phyloP scores from a whole-genome alignment of 2,329 filamentous ascomycete genomes.

The Ceratocystis smalleyi region DNA sequence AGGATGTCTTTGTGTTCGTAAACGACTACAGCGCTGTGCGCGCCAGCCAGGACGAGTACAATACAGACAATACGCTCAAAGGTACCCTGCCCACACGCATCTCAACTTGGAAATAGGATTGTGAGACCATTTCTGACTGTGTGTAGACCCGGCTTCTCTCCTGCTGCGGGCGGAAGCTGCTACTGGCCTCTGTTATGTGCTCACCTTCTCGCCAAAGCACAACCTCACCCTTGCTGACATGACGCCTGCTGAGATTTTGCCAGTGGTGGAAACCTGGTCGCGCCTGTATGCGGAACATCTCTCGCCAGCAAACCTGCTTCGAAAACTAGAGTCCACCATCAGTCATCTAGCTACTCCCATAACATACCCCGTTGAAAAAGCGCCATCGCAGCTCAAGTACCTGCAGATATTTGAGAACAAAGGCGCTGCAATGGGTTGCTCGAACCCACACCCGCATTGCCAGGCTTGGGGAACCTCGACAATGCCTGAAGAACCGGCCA shows the following conservation, averaged over 20 bases:
- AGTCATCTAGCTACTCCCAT: slow-evolving; percentile 29
- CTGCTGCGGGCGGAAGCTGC: slow-evolving; percentile 73
- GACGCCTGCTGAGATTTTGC: slow-evolving; percentile 56
- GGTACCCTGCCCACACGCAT: slow-evolving; percentile 18
- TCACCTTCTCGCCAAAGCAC: slow-evolving; percentile 85
- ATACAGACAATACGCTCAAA: slow-evolving; percentile 27
- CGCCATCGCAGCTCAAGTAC: slow-evolving; percentile 38
- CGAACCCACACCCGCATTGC: slow-evolving; percentile 93
- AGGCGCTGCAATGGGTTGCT: slow-evolving; percentile 93
- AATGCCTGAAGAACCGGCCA: slow-evolving; percentile 72
- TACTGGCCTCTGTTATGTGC: slow-evolving; percentile 90
- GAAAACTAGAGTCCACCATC: slow-evolving; percentile 24
- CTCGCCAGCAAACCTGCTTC: slow-evolving; percentile 53
- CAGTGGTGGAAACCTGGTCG: slow-evolving; percentile 81
- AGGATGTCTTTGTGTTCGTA: slow-evolving; percentile 80
- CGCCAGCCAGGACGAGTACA: slow-evolving; percentile 74
- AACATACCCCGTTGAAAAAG: slow-evolving; percentile 25
- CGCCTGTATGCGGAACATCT: slow-evolving; percentile 74
- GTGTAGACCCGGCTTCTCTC: slow-evolving; percentile 51
- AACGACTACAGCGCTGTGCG: slow-evolving; percentile 98
- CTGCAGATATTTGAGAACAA: slow-evolving; percentile 99
- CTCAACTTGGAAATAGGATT: not conserved
- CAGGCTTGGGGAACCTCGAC: slow-evolving; percentile 92
- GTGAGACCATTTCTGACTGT: not conserved
- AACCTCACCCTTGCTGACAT: slow-evolving; percentile 89